Percentiles rank a stretch among this genome's conserved stretches.
Conservation (phyloP, 2,329 filamentous ascomycete genomes). For the Monascus ruber region DNA sequence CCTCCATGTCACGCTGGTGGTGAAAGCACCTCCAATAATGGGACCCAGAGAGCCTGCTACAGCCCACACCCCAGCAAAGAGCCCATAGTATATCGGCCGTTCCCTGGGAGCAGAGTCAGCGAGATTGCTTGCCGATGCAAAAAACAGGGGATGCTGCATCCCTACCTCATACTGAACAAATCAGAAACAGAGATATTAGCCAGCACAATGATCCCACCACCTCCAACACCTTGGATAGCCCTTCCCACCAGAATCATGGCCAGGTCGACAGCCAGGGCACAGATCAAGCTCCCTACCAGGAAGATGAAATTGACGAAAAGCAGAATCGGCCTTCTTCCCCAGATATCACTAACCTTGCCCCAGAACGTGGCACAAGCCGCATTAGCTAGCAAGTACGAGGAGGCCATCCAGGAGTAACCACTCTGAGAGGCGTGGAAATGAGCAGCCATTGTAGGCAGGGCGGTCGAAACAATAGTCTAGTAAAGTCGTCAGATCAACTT, state of each 20-base stretch:
- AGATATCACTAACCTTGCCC: conserved; percentile 57
- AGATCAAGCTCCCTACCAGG: conserved; percentile 51
- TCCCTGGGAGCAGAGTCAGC: conserved; percentile 20
- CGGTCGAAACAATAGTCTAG: conserved; percentile 35
- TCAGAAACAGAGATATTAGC: conserved; percentile 55
- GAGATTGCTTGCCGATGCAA: background rate
- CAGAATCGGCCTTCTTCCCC: conserved; percentile 53
- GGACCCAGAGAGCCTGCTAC: conserved; percentile 50
- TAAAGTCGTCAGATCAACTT: conserved; percentile 1
- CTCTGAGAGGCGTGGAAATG: conserved; percentile 32
- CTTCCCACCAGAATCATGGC: conserved; percentile 52
- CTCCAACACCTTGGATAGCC: conserved; percentile 52
- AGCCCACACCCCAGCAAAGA: conserved; percentile 53
- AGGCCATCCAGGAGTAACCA: conserved; percentile 39
- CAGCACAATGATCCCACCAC: conserved; percentile 52
- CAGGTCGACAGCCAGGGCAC: conserved; percentile 46
- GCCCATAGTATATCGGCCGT: conserved; percentile 50
- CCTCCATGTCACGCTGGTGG: conserved; percentile 47
- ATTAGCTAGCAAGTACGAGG: conserved; percentile 35
- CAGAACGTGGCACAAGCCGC: conserved; percentile 44
- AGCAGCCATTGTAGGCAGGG: conserved; percentile 33
- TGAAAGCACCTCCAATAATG: conserved; percentile 50
- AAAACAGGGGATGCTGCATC: too few species aligned
- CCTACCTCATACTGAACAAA: conserved; percentile 48
- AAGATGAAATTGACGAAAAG: conserved; percentile 51